Evolutionary conservation across 306 rosid genomes (phyloP), one percentile per base, ranked within the genome.

Genomic region (Citrullus amarus): DNA sequence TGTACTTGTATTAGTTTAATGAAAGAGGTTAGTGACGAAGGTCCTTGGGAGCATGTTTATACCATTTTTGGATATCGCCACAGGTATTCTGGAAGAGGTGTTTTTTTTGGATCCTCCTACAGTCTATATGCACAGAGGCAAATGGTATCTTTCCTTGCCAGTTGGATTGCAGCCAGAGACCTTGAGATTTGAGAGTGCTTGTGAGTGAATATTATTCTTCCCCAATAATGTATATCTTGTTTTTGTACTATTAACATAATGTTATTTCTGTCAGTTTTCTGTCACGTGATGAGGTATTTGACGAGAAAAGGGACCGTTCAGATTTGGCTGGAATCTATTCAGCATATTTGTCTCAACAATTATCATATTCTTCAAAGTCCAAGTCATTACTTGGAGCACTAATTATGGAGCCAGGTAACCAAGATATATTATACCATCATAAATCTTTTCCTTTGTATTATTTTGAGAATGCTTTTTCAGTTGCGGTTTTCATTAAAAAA

Each of bases 71-170:
- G 58, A 77, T 59, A 85, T 81, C 75, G 18, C 48, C 50, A 83
- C 80, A 95, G 98, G 98, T 91, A 95, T 80, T 87, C 93, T 62
- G 98, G 98, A 86, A 91, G 98, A 86, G 98, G 98, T 54, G 82
- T 92, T 82, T 95, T 95, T 85, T 81, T 95, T 81, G 94, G 94
- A 88, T 51, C 97, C 98, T 85, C 98, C 97, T 30, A 87, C 92
- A 22, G 90, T 92, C 78, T 91, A 84, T 83, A 80, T 95, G 89
- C 78, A 77, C 85, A 83, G 90, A 38, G 85, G 83, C 75, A 80
- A 48, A 69, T 95, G 98, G 98, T 82, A 77, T 79, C 84, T 92
- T 87, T 88, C 91, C 41, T 71, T 95, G 65, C 96, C 97, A 46
- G 82, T 84, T 81, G 98, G 92, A 66, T 88, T 87, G 82, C 82